Conservation (phyloP, 768 basidiomycete species). For the Scleroderma citrinum region DNA sequence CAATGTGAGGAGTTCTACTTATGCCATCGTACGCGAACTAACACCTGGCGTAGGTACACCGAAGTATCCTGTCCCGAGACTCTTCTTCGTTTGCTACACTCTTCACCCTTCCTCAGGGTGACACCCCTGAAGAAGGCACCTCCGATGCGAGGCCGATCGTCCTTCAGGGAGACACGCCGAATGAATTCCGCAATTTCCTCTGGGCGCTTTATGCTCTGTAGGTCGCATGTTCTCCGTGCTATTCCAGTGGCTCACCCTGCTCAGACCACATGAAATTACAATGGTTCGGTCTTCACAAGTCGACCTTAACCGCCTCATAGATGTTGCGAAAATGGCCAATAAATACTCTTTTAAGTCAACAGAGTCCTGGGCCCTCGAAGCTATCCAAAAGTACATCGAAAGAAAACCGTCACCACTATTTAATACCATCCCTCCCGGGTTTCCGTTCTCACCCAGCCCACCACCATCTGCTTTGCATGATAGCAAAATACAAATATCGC, state of each 20-base stretch:
- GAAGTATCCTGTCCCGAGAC: conserved; percentile 55
- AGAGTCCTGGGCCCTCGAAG: conserved; percentile 71
- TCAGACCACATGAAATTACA: conserved; percentile 58
- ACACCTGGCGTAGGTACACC: conserved; percentile 43
- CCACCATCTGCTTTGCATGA: conserved; percentile 34
- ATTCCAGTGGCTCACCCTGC: background rate
- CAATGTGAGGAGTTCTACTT: conserved; percentile 42
- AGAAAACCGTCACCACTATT: conserved; percentile 50
- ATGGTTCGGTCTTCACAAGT: conserved; percentile 41
- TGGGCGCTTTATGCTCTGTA: conserved; percentile 76
- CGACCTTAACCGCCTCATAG: conserved; percentile 49
- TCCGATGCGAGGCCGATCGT: conserved; percentile 63
- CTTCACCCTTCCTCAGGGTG: conserved; percentile 63
- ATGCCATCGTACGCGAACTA: background rate
- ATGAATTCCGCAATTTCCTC: conserved; percentile 68
- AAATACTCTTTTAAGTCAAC: conserved; percentile 72
- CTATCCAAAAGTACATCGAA: conserved; percentile 63
- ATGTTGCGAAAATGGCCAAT: conserved; percentile 60
- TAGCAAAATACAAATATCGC: conserved; percentile 46
- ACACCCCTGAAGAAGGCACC: conserved; percentile 44
- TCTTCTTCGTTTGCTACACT: conserved; percentile 58
- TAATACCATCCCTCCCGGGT: conserved; percentile 32
- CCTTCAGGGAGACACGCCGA: conserved; percentile 53
- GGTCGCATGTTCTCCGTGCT: conserved; percentile 19
- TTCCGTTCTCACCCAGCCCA: conserved; percentile 16